Evolutionary conservation across 257 asterid species (phyloP), one percentile per base, ranked within the genome.

Genomic region (Ilex aquifolium): DNA sequence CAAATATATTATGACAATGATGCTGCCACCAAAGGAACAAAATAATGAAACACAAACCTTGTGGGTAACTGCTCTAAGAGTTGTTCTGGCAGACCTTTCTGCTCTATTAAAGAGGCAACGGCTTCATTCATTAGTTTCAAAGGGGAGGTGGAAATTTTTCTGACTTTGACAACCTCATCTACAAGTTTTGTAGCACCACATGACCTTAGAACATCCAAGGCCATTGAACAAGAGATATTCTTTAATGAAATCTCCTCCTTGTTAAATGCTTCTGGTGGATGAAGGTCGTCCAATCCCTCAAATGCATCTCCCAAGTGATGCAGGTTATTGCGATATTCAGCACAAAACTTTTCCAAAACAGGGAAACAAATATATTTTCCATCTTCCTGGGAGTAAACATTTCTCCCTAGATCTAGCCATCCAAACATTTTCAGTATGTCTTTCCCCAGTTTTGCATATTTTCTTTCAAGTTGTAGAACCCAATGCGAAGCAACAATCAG

Each of bases 361-460:
- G 99, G 99, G 68, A 93, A 83, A 77, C 93, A 87, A 44, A 93
- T 85, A 67, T 73, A 73, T 71, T 52, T 50, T 59, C 88, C 96
- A 53, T 70, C 82, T 61, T 78, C 92, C 75, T 68, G 76, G 51
- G 90, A 72, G 74, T 80, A 83, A 60, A 80, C 97, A 78, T 90
- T 85, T 82, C 97, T 87, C 60, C 73, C 82, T 32, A 83, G 83
- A 82, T 90, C 99, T 73, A 93, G 79, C 97, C 99, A 93, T 61
- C 95, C 91, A 65, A 87, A 75, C 12, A 76, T 88, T 76, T 93
- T 93, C 67, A 93, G 74, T 64, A 85, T 42, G 69, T 93, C 97
- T 80, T 93, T 93, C 7, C 74, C 96, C 57, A 81, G 56, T 78
- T 93, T 93, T 13, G 90, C 99, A 64, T 81, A 69, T 69, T 79